phyloP scores from a whole-genome alignment of 1,284 basidiomycete species.

The Cryptococcus sp. region DNA sequence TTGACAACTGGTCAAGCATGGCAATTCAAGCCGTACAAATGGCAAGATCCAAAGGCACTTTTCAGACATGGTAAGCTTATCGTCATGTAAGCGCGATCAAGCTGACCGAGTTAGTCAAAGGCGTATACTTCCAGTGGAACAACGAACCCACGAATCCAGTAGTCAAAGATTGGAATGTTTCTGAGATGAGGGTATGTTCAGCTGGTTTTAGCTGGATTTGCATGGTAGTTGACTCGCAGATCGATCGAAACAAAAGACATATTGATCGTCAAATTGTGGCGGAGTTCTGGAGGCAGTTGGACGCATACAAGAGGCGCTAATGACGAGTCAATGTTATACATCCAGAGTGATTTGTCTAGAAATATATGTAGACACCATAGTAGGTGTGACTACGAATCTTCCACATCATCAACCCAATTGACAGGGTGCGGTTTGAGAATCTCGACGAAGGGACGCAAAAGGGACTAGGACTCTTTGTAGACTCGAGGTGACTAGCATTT shows the following conservation, averaged over 20 bases:
- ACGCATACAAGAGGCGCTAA: slow-evolving; percentile 45
- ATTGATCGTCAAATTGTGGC: slow-evolving; percentile 94
- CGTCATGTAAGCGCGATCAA: background rate
- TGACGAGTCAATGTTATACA: background rate
- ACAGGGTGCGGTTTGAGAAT: too few relatives aligned
- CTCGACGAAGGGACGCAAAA: too few relatives aligned
- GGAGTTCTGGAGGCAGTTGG: slow-evolving; percentile 88
- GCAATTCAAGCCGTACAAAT: slow-evolving; percentile 96
- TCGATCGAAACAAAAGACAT: slow-evolving; percentile 82
- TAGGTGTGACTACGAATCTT: too few relatives aligned
- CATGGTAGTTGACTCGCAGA: slow-evolving; percentile 52
- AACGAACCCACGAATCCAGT: slow-evolving; percentile 84
- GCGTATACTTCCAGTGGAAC: slow-evolving; percentile 86
- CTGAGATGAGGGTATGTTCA: slow-evolving; percentile 71
- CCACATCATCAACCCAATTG: too few relatives aligned
- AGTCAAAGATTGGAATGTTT: slow-evolving; percentile 95
- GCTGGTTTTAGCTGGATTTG: background rate
- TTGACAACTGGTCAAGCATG: slow-evolving; percentile 96
- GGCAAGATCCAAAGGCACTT: slow-evolving; percentile 83
- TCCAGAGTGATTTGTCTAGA: background rate
- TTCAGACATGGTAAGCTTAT: slow-evolving; percentile 80
- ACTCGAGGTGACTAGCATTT: too few relatives aligned
- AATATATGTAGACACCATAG: too few relatives aligned
- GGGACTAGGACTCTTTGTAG: too few relatives aligned
- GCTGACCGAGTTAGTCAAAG: slow-evolving; percentile 64